These are phyloP conservation scores for Pseudohyphozyma bogoriensis DNA, from an alignment of 768 basidiomycete species.

Conservation along the genomic window DNA sequence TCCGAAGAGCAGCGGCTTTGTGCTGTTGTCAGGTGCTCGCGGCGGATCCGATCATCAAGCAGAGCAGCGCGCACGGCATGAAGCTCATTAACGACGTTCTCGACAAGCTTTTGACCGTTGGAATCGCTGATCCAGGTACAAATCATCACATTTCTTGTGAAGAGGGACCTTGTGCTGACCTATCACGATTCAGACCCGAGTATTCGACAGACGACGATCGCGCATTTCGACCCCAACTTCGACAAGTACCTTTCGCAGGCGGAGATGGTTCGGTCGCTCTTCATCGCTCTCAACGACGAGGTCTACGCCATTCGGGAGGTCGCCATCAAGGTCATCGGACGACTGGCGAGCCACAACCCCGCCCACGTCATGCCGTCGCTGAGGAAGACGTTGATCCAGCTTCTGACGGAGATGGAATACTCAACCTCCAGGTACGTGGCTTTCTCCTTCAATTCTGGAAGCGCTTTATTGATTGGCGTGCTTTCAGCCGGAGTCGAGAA, in stretches of 20 bases:
- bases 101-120: slow-evolving; percentile 87
- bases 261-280: slow-evolving; percentile 92
- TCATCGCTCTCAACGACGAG: slow-evolving; percentile 95
- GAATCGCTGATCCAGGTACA: slow-evolving; percentile 63
- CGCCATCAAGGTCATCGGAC: slow-evolving; percentile 83
- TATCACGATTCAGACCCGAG: slow-evolving; percentile 49
- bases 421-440: slow-evolving; percentile 56
- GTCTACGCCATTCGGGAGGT: slow-evolving; percentile 83
- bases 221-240: slow-evolving; percentile 79
- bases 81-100: slow-evolving; percentile 97
- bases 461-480: slow-evolving; percentile 7
- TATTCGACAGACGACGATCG: slow-evolving; percentile 78
- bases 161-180: slow-evolving; percentile 8
- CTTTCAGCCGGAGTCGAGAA: slow-evolving; percentile 52
- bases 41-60: slow-evolving; percentile 88
- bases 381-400: slow-evolving; percentile 86
- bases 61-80: slow-evolving; percentile 89
- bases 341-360: slow-evolving; percentile 87
- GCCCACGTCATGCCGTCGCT: slow-evolving; percentile 98
- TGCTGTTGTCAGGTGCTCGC: slow-evolving; percentile 88
- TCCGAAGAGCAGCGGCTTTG: slow-evolving; percentile 76
- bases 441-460: background rate
- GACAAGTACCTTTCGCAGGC: slow-evolving; percentile 96
- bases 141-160: background rate
- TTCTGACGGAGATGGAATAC: slow-evolving; percentile 93